Base-by-base conservation (phyloP, 2,329 filamentous ascomycete species). In the Ustulina deusta region DNA sequence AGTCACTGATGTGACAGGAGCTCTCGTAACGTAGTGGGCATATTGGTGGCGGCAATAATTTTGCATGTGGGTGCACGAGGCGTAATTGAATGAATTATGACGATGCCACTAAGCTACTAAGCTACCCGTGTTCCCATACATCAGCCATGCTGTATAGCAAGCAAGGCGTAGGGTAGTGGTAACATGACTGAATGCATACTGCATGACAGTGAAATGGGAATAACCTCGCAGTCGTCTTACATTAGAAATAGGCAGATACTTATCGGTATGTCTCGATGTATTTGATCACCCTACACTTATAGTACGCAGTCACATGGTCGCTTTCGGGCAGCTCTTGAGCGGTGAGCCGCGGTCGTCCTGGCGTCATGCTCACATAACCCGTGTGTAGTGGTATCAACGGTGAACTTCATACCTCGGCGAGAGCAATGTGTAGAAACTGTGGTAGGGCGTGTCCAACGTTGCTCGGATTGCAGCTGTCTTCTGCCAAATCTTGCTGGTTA, bases 401-500 rank as follows among this genome's bases (percentile, higher is more conserved):
- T 40, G 22, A 56, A 25, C 13, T 25, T 40, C 34, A 40, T 15
- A 10, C 20, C 36, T 15, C 20, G 20, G 13, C 15, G 20, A 56
- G 34, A 40, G 11, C 4, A 25, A 15, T 22, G 13, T 15, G 17
- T 25, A n/a, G 10, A 38, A 56, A 22, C 22, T 27, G 34, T 20
- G n/a, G 36, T 20, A 34, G 15, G n/a, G 22, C 38, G 38, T 42
- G 6, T 40, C 59, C 9, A 25, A 13, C 42, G 4, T 29, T 58
- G n/a, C 22, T 34, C 10, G 3, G 9, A 20, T 20, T n/a, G 36
- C 32, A 55, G 56, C 55, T 38, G 48, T 32, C 40, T 46, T 46
- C 55, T 46, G 36, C 54, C 51, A 40, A 20, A 49, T 55, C 36
- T 11, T n/a, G 22, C 13, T 29, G 52, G 13, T 27, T 29, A 42